A percentile compares a stretch with the other conserved stretches of the same genome.
Conservation (phyloP, 1,284 basidiomycete species). For the Phaffia rhodozyma region DNA sequence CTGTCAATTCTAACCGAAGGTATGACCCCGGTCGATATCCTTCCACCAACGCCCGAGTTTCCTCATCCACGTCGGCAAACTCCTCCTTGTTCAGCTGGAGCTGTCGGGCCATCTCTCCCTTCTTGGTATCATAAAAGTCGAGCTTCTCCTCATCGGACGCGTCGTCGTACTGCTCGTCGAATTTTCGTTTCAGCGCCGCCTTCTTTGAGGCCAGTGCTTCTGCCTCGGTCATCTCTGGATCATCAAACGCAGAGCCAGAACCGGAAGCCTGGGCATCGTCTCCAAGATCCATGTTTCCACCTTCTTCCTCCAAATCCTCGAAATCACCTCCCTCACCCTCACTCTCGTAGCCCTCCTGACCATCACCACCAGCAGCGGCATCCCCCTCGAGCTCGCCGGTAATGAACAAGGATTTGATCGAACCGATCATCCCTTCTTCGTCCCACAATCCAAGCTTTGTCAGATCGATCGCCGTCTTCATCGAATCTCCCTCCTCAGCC, state of each 20-base stretch:
- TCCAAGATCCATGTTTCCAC: slow-evolving; percentile 23
- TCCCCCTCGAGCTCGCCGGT: slow-evolving; percentile 47
- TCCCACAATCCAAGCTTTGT: slow-evolving; percentile 62
- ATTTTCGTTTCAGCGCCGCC: slow-evolving; percentile 81
- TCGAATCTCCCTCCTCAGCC: slow-evolving; percentile 49
- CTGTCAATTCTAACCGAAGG: slow-evolving; percentile 74
- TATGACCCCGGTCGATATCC: slow-evolving; percentile 88
- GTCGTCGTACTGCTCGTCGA: slow-evolving; percentile 94
- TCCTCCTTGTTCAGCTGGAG: slow-evolving; percentile 74
- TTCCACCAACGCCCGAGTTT: slow-evolving; percentile 71
- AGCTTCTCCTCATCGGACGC: slow-evolving; percentile 59
- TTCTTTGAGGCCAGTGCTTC: slow-evolving; percentile 71
- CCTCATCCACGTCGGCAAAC: slow-evolving; percentile 67
- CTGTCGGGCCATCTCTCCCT: slow-evolving; percentile 80
- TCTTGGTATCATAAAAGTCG: slow-evolving; percentile 84
- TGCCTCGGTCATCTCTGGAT: slow-evolving; percentile 39
- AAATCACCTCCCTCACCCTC: slow-evolving; percentile 40
- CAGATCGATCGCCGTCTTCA: slow-evolving; percentile 47
- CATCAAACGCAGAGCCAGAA: slow-evolving; percentile 19
- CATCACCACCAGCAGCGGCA: slow-evolving; percentile 31
- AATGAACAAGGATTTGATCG: slow-evolving; percentile 81
- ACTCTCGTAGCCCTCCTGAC: slow-evolving; percentile 31
- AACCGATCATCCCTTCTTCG: slow-evolving; percentile 69
- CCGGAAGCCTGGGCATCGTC: slow-evolving; percentile 31
- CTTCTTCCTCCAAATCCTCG: slow-evolving; percentile 41